Percentiles rank a stretch among this genome's conserved stretches.
Conservation (phyloP, 257 asterid species). For the Nicotiana undulata region DNA sequence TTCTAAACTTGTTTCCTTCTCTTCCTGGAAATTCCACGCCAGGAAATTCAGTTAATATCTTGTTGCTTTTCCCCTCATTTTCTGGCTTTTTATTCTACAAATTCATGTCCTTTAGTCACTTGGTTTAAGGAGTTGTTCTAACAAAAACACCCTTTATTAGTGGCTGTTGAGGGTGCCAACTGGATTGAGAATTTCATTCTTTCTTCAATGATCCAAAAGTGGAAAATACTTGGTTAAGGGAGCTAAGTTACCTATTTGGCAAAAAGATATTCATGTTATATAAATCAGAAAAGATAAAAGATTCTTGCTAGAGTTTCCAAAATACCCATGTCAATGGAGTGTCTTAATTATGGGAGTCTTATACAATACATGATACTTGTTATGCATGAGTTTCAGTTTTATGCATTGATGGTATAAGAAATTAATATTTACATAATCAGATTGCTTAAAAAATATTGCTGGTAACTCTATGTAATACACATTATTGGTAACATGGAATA, state of each 20-base stretch:
- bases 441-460: too few relatives aligned
- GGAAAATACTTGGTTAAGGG: conserved; percentile 7
- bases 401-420: too few relatives aligned
- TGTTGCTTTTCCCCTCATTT: not conserved
- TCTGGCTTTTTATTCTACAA: conserved; percentile 4
- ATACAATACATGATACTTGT: not conserved
- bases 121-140: not conserved
- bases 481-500: too few relatives aligned
- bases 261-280: not conserved
- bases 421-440: too few relatives aligned
- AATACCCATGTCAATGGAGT: not conserved
- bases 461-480: too few relatives aligned
- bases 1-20: not conserved
- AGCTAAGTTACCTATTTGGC: not conserved
- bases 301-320: not conserved
- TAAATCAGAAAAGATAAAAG: not conserved
- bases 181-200: conserved; percentile 1
- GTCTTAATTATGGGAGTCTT: not conserved
- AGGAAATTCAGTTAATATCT: not conserved
- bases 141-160: not conserved
- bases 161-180: not conserved
- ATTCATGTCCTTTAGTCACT: not conserved
- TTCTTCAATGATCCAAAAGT: not conserved
- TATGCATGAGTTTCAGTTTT: not conserved
- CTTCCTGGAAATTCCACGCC: not conserved